Base-by-base conservation (phyloP, 116 monocot genomes). In the Cymodocea nodosa region DNA sequence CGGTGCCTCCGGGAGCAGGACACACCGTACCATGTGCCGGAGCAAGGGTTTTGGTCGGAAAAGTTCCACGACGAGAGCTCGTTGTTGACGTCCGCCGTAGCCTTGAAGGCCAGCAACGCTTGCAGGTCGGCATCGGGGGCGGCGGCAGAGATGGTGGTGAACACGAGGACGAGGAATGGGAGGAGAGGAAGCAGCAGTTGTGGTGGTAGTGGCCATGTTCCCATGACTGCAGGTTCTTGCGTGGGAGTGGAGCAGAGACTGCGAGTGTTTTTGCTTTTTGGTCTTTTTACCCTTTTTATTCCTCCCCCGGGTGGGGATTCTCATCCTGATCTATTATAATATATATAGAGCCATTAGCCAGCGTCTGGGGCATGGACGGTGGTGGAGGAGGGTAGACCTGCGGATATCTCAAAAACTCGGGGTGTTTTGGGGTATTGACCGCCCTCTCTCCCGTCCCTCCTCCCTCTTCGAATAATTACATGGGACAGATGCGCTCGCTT, bases 21-120 rank as follows among this genome's bases (percentile, higher is more conserved):
- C 56, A 87, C 68, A 11, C 86, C 89, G 39, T 58, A 66, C 84
- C 80, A 84, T 19, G 76, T 22, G 4, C 60, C 50, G 16, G 75
- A 58, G 77, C 90, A 90, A 53, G 77, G 77, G 11, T 70, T 39
- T 37, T 57, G 19, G 64, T 68, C 35, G 35, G 73, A 23, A 40
- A 73, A 17, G 59, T 81, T 73, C 94, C 94, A 94, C 64, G 77
- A 71, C 39, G 71, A n/a, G 35, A 89, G 82, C 16, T 23, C 15
- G 52, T 64, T 44, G 18, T 52, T n/a, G 10, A 50, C 35, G 74
- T 85, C 87, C n/a, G 77, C 50, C 9, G 63, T 16, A 15, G 61
- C 40, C 63, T 74, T 78, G 79, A 94, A 89, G 52, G 66, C 68
- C 37, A 87, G 59, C 50, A 94, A 72, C 22, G 81, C 75, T 3